phyloP scores from a whole-genome alignment of 257 asterid genomes.

The Solanum clarkiae region DNA sequence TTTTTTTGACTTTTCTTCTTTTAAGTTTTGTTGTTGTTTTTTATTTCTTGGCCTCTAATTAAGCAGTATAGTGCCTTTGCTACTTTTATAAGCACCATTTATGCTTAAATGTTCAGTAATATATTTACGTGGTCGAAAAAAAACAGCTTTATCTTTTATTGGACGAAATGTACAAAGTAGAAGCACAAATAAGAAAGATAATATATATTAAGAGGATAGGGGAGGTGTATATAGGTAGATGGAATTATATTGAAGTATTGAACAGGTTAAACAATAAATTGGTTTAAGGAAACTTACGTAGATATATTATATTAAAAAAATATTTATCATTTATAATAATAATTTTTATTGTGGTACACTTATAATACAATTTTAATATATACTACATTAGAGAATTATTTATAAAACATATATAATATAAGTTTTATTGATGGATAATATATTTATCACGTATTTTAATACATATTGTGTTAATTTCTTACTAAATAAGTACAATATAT shows the following conservation, averaged over 20 bases:
- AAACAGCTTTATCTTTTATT: neutral
- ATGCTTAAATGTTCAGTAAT: neutral
- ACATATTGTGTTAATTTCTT: too few relatives aligned
- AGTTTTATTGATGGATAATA: too few relatives aligned
- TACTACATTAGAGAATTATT: too few relatives aligned
- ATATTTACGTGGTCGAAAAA: neutral
- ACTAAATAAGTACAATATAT: too few relatives aligned
- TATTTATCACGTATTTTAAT: too few relatives aligned
- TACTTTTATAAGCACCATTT: neutral
- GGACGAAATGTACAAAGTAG: neutral
- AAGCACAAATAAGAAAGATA: neutral
- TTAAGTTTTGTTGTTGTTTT: neutral
- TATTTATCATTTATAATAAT: too few relatives aligned
- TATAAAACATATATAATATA: too few relatives aligned
- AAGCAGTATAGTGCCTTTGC: neutral
- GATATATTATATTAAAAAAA: too few relatives aligned
- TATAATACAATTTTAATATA: too few relatives aligned
- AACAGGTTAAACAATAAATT: neutral
- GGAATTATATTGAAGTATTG: neutral
- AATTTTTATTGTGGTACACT: too few relatives aligned
- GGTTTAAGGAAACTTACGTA: neutral
- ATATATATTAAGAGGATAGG: neutral
- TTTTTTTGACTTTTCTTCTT: neutral
- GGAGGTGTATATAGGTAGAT: neutral
- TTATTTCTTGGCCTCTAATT: neutral